Conservation (phyloP, 108 stramenopile species). For the Poteriospumella lacustris region DNA sequence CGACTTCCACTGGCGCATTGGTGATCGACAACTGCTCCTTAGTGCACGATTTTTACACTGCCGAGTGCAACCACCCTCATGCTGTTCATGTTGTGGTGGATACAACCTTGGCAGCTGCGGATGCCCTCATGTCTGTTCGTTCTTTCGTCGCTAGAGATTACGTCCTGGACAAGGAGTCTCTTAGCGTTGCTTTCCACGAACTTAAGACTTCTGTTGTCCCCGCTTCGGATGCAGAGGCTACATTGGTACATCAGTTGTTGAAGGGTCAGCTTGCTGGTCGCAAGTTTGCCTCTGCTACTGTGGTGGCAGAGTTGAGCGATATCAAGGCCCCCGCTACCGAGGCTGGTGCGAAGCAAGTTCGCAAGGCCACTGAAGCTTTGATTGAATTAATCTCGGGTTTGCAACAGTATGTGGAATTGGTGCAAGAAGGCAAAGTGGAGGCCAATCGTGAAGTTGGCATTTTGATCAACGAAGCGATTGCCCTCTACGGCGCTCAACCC, state of each 20-base stretch:
- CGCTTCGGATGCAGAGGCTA: not conserved
- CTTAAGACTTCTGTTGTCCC: not conserved
- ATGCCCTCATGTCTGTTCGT: slow-evolving; percentile 64
- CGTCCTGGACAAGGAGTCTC: slow-evolving; percentile 64
- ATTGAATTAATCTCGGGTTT: slow-evolving; percentile 71
- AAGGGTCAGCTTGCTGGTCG: too few species aligned
- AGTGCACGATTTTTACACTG: slow-evolving; percentile 91
- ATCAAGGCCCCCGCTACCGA: not conserved
- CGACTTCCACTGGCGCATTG: slow-evolving; percentile 37
- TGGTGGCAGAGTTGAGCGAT: not conserved
- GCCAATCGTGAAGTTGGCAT: slow-evolving; percentile 63
- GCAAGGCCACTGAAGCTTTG: slow-evolving; percentile 58
- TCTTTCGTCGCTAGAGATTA: slow-evolving; percentile 72
- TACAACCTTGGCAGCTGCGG: slow-evolving; percentile 45
- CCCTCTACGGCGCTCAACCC: slow-evolving; percentile 75
- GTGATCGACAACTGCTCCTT: slow-evolving; percentile 81
- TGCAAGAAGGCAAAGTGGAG: slow-evolving; percentile 65
- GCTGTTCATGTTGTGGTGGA: slow-evolving; percentile 58
- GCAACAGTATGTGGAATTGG: slow-evolving; percentile 71
- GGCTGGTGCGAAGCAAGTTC: slow-evolving; percentile 22
- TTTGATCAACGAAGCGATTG: slow-evolving; percentile 73
- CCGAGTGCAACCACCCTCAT: slow-evolving; percentile 59
- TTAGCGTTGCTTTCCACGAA: slow-evolving; percentile 80
- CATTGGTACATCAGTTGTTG: not conserved
- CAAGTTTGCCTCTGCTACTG: too few species aligned